These are phyloP conservation scores for Solanum neorickii DNA, from an alignment of 257 asterid species.

Conservation along the genomic window DNA sequence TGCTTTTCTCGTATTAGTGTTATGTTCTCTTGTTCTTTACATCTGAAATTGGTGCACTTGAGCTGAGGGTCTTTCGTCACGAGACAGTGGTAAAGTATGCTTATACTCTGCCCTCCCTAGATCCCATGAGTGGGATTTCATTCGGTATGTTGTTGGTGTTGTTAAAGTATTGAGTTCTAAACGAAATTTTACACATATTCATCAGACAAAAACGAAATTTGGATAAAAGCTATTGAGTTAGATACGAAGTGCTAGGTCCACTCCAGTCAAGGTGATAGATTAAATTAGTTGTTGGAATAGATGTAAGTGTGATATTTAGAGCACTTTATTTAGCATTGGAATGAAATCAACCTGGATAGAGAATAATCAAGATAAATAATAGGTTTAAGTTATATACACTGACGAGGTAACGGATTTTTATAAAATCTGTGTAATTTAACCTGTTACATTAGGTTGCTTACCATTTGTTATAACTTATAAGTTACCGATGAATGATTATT, in stretches of 20 bases:
- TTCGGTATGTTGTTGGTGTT: background rate
- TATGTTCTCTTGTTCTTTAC: no score
- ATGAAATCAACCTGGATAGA: background rate
- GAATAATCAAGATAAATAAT: background rate
- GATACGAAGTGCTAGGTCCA: background rate
- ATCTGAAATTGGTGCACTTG: no score
- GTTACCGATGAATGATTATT: background rate
- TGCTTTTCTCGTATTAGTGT: background rate
- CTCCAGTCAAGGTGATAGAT: background rate
- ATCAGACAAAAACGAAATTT: background rate
- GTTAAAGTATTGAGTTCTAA: background rate
- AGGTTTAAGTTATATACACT: background rate
- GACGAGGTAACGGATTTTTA: background rate
- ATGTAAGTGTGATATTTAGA: background rate
- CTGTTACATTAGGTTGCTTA: background rate
- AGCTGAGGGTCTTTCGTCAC: no score
- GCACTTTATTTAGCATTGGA: background rate
- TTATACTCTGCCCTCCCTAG: no score
- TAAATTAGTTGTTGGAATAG: background rate
- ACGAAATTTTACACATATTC: background rate
- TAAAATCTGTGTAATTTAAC: background rate
- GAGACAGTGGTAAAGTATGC: no score
- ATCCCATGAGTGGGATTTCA: background rate
- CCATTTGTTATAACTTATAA: background rate
- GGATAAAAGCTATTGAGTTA: background rate